Conservation (phyloP, 257 asterid species). For the Salvia miltiorrhiza region DNA sequence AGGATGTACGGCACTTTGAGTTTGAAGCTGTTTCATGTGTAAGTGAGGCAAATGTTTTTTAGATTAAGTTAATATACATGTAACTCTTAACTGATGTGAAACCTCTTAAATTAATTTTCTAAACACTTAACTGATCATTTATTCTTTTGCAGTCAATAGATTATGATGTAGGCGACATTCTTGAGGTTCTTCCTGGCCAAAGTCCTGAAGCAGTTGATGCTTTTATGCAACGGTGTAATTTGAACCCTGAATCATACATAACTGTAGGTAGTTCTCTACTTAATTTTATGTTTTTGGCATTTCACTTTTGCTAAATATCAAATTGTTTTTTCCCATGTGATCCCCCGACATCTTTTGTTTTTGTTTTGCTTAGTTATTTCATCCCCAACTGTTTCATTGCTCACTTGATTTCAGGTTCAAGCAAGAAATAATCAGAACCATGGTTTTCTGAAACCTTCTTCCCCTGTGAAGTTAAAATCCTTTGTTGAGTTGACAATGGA, state of each 20-base stretch:
- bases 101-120: not conserved
- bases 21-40: slow-evolving; percentile 92
- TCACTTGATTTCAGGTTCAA: slow-evolving; percentile 47
- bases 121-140: slow-evolving; percentile 3
- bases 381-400: not conserved
- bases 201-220: slow-evolving; percentile 72
- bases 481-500: slow-evolving; percentile 90
- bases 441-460: slow-evolving; percentile 25
- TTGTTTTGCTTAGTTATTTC: not conserved
- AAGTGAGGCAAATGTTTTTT: slow-evolving; percentile 36
- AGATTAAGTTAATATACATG: not conserved
- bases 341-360: not conserved
- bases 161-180: slow-evolving; percentile 90
- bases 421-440: slow-evolving; percentile 36
- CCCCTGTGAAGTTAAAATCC: slow-evolving; percentile 66
- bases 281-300: not conserved
- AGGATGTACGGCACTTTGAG: slow-evolving; percentile 88
- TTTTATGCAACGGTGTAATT: slow-evolving; percentile 69
- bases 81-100: not conserved
- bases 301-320: not conserved
- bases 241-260: slow-evolving; percentile 79
- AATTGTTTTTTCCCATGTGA: not conserved
- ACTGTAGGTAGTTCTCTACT: slow-evolving; percentile 55
- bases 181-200: slow-evolving; percentile 91
- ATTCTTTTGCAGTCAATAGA: slow-evolving; percentile 50